Base-by-base conservation (phyloP, 176 grass and related monocot genomes). In the Zoysia japonica region DNA sequence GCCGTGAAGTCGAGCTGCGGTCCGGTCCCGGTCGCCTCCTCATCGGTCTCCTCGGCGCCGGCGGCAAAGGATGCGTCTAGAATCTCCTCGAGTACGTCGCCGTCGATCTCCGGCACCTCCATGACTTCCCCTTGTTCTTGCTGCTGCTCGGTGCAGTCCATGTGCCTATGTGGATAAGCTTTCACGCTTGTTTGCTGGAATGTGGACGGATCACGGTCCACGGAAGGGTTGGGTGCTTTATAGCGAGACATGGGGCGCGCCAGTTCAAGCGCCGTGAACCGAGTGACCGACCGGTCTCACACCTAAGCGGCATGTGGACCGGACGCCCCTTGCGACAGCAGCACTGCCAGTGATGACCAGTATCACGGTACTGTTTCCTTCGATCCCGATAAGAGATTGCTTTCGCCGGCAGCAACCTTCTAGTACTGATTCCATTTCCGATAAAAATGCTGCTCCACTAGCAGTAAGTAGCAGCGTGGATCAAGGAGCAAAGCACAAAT, bases 91-190 rank as follows among this genome's bases (percentile, higher is more conserved):
- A 93, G 84, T 17, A 93, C 37, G 43, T 73, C 71, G 14, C 48
- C 76, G 57, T 83, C 88, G 78, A 89, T 72, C 76, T 85, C 89
- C 44, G 85, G 76, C 28, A 52, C 47, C 71, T 90, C 85, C 67
- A 78, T 74, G 52, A 46, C 45, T 64, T 37, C 72, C 3, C 43
- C 61, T 10, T 79, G 51, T 35, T 13, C 14, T 28, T 79, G 68
- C 42, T 7, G 40, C 72, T 47, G 36, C 47, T 48, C 9, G 9
- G 19, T 15, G 76, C 28, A 20, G 10, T 71, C 82, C 82, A 89
- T 89, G 13, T n/a, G 8, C 0, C 41, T 20, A 0, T 47, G 2
- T 20, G 6, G 59, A 45, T 54, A n/a, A 56, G 67, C 46, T 67
- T 35, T 53, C 35, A 6, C 47, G 12, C 6, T 38, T 10, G 13